Conservation (phyloP, 495 filamentous ascomycete genomes). For the Hypoxylon crocopeplum region DNA sequence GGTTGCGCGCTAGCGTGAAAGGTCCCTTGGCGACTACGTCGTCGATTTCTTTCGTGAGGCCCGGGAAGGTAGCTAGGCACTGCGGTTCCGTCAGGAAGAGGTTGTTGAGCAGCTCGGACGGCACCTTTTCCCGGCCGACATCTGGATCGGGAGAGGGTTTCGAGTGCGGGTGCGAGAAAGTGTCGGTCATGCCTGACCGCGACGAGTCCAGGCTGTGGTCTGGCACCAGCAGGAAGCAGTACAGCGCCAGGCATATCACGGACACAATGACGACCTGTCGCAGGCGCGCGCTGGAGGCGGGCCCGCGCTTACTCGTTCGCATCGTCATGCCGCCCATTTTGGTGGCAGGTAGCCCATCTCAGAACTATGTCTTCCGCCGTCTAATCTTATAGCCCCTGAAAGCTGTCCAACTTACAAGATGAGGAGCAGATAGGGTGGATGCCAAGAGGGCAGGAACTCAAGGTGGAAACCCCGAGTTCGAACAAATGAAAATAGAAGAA, state of each 20-base stretch:
- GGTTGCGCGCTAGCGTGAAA: constrained; percentile 48
- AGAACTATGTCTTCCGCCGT: neutral
- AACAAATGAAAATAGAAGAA: neutral
- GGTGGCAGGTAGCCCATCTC: constrained; percentile 4
- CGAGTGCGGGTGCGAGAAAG: constrained; percentile 7
- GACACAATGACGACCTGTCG: constrained; percentile 39
- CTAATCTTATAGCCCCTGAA: neutral
- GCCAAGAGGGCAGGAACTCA: too few species aligned
- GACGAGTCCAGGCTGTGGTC: constrained; percentile 34
- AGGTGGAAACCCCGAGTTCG: too few species aligned
- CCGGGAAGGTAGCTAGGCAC: constrained; percentile 54
- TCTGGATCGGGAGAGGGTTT: neutral
- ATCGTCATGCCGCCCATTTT: constrained; percentile 19
- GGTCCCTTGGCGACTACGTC: constrained; percentile 51
- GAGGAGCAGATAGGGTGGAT: too few species aligned
- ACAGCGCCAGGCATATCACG: constrained; percentile 43
- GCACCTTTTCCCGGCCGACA: constrained; percentile 1
- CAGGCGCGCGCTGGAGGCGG: constrained; percentile 36
- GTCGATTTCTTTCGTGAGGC: constrained; percentile 54
- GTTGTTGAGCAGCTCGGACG: constrained; percentile 45
- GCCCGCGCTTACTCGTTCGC: constrained; percentile 10
- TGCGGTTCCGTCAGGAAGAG: constrained; percentile 49
- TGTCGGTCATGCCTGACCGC: constrained; percentile 25
- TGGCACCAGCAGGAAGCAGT: constrained; percentile 47
- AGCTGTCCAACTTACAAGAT: too few species aligned